phyloP scores from a whole-genome alignment of 1,284 basidiomycete genomes.

The Irpex sp. region DNA sequence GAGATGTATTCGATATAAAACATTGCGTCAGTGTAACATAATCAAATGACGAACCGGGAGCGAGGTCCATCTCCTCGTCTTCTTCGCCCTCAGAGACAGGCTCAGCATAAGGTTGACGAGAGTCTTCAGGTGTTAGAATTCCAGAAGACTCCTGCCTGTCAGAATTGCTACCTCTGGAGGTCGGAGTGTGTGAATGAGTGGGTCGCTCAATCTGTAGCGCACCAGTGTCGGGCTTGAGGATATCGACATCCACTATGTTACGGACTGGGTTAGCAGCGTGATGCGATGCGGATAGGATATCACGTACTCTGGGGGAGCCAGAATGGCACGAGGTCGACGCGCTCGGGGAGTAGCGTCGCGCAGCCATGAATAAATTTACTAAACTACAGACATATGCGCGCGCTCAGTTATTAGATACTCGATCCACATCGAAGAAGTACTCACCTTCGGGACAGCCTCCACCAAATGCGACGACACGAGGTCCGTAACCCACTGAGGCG shows the following conservation, averaged over 20 bases:
- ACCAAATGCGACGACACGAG: conserved; percentile 93
- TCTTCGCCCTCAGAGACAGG: conserved; percentile 91
- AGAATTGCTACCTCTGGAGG: conserved; percentile 37
- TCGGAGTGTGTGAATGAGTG: conserved; percentile 44
- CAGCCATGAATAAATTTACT: conserved; percentile 99
- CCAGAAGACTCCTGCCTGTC: conserved; percentile 44
- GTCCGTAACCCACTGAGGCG: conserved; percentile 95
- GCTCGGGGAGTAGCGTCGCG: conserved; percentile 87
- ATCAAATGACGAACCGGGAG: conserved; percentile 34
- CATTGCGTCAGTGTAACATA: background rate
- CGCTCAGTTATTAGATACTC: background rate
- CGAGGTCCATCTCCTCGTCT: conserved; percentile 69
- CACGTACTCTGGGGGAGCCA: conserved; percentile 92
- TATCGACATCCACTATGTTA: conserved; percentile 83
- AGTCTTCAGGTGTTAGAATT: conserved; percentile 42
- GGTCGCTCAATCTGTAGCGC: conserved; percentile 80
- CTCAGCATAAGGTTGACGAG: conserved; percentile 62
- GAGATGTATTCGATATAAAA: too few relatives aligned
- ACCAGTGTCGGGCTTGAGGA: conserved; percentile 83
- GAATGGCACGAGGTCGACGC: conserved; percentile 97
- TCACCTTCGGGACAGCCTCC: conserved; percentile 80
- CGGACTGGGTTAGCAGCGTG: conserved; percentile 1
- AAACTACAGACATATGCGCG: conserved; percentile 11
- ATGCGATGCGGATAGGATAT: background rate
- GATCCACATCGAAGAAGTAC: conserved; percentile 3